phyloP scores from a whole-genome alignment of 176 grass and related monocot species.

The Avena insularis region DNA sequence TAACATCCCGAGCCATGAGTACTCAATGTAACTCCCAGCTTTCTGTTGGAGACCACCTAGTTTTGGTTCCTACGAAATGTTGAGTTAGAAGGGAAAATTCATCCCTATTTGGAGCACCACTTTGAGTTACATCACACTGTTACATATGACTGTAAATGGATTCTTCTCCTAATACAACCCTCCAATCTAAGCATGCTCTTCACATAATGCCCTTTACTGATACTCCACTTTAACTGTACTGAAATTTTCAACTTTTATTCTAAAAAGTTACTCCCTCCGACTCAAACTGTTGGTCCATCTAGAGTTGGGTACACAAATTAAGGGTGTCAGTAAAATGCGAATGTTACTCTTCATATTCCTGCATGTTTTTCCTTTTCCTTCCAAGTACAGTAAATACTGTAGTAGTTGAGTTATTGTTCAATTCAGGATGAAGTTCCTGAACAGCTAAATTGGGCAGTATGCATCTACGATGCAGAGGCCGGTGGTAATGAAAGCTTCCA shows the following conservation, averaged over 20 bases:
- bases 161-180: conserved; percentile 14
- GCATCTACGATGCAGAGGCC: neutral
- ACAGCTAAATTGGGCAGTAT: neutral
- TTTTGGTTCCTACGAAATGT: neutral
- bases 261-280: neutral
- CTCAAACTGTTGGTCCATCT: neutral
- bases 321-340: neutral
- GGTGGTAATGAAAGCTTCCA: neutral
- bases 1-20: conserved; percentile 5
- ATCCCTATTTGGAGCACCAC: neutral
- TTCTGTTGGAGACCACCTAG: neutral
- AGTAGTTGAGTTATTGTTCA: conserved; percentile 8
- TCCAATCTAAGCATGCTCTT: neutral
- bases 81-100: neutral
- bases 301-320: neutral
- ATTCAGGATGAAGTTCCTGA: conserved; percentile 7
- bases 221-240: neutral
- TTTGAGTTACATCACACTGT: neutral
- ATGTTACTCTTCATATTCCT: conserved; percentile 9
- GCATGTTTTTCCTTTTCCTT: neutral
- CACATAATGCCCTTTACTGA: neutral
- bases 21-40: neutral
- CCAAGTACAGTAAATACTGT: neutral
- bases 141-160: neutral
- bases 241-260: neutral